These are phyloP conservation scores for Cryptococcus deneoformans DNA, from an alignment of 1,284 basidiomycete genomes.

Conservation along the genomic window DNA sequence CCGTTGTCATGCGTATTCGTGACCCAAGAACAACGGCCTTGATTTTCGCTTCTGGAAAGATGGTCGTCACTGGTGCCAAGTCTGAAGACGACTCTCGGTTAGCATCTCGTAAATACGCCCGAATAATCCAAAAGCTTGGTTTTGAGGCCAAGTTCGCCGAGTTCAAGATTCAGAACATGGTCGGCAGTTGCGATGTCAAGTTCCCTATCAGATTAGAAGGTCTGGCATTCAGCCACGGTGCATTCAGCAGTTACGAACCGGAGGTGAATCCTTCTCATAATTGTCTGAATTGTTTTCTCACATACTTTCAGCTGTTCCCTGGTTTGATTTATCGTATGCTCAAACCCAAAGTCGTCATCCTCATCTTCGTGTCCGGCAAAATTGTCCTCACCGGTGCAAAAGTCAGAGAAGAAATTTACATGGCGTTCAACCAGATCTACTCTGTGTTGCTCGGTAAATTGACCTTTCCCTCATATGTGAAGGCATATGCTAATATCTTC, in stretches of 20 bases:
- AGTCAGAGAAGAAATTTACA: conserved; percentile 99
- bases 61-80: conserved; percentile 99
- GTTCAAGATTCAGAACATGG: conserved; percentile 99
- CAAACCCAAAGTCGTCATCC: conserved; percentile 97
- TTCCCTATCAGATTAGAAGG: conserved; percentile 99
- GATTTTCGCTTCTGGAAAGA: conserved; percentile 99
- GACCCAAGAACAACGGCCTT: conserved; percentile 99
- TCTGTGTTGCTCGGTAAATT: conserved; percentile 65
- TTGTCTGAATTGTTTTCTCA: background rate
- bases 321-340: conserved; percentile 99
- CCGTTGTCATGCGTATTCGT: conserved; percentile 99
- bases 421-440: conserved; percentile 99
- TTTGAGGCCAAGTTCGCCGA: conserved; percentile 99
- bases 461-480: no score
- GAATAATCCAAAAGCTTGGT: conserved; percentile 99
- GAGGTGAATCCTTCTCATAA: conserved; percentile 61
- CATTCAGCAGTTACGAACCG: conserved; percentile 97
- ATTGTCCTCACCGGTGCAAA: conserved; percentile 99
- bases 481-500: background rate
- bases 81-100: conserved; percentile 96
- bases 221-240: conserved; percentile 95
- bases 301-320: conserved; percentile 75
- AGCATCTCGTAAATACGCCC: conserved; percentile 97
- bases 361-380: conserved; percentile 99
- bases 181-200: conserved; percentile 97